A percentile compares a stretch with the other conserved stretches of the same genome.
phyloP scores from a whole-genome alignment of 2,329 filamentous ascomycete species.

The Emericellopsis atlantica region DNA sequence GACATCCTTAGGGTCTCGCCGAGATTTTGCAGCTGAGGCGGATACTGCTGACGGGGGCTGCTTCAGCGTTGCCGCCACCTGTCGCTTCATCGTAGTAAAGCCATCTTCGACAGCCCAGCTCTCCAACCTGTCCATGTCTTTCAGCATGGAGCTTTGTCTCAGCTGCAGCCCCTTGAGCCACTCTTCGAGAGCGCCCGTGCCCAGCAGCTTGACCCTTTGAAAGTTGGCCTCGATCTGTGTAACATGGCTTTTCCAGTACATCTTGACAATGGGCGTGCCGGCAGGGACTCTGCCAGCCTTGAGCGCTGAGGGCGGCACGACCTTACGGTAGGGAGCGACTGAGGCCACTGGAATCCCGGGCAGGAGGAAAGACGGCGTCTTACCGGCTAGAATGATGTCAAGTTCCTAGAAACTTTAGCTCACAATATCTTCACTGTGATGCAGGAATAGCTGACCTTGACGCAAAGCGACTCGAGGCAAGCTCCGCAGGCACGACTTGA shows the following conservation, averaged over 20 bases:
- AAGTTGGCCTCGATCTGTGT: slow-evolving; percentile 51
- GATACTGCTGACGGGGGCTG: neutral
- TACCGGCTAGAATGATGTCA: slow-evolving; percentile 51
- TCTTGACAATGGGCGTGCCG: slow-evolving; percentile 45
- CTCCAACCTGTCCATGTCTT: slow-evolving; percentile 59
- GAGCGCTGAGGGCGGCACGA: slow-evolving; percentile 43
- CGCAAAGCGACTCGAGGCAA: slow-evolving; percentile 47
- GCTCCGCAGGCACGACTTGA: slow-evolving; percentile 50
- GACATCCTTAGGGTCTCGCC: slow-evolving; percentile 30
- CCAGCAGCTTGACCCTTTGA: slow-evolving; percentile 49
- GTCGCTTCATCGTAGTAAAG: slow-evolving; percentile 6
- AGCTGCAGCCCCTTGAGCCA: slow-evolving; percentile 65
- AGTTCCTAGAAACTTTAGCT: slow-evolving; percentile 43
- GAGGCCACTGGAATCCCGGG: slow-evolving; percentile 60
- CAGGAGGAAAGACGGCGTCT: slow-evolving; percentile 46
- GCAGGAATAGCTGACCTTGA: slow-evolving; percentile 44
- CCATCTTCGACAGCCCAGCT: slow-evolving; percentile 49
- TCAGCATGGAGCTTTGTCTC: slow-evolving; percentile 46
- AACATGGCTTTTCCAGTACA: slow-evolving; percentile 52
- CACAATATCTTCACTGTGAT: neutral
- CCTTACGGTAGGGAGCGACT: slow-evolving; percentile 46
- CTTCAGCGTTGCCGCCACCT: neutral
- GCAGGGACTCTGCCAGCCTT: slow-evolving; percentile 33
- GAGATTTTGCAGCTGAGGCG: neutral
- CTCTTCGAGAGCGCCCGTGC: slow-evolving; percentile 57